Evolutionary conservation across 371 early-diverging fungal genomes (phyloP), one percentile per base, ranked within the genome.

Genomic region (Circinella minor): DNA sequence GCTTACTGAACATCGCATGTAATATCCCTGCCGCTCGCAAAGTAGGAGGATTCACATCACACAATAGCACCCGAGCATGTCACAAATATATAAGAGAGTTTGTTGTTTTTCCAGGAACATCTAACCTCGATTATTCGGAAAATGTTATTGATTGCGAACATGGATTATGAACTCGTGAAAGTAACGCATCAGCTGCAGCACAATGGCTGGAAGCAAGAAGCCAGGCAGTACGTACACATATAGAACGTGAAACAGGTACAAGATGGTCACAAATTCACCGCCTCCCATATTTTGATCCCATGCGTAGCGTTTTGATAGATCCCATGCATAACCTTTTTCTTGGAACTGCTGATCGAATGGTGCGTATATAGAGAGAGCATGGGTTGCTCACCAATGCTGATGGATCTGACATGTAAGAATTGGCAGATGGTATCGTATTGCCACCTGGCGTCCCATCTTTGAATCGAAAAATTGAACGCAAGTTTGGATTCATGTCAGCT

Each of bases 21-120:
- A 70, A 74, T 36, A 48, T 68, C 9, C 70, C 70, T 1, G 74
- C 70, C 4, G 46, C 55, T 8, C 14, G 66, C 4, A 69, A 74
- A 55, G 59, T 54, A 0, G 27, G 43, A 34, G 74, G 70, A 13
- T 66, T 74, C 47, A 66, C 70, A 9, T 36, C 68, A 4, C 49
- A 55, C 39, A 27, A 15, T 3, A 38, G 65, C 18, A 48, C 14
- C 1, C 15, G 38, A 67, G 70, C 70, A 1, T 74, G 74, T 34
- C 15, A 46, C 17, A 63, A 67, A 37, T 74, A 63, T 46, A 48
- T 27, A 4, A n/a, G 59, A 20, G 18, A 48, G 20, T 65, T 66
- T 18, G 13, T 59, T 37, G 15, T 20, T 18, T 36, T 62, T 8
- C 38, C 57, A 27, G 59, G 63, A 36, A 69, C 51, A 4, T 14